phyloP scores from a whole-genome alignment of 2,329 filamentous ascomycete species.

The Cucurbitaria berberidis region DNA sequence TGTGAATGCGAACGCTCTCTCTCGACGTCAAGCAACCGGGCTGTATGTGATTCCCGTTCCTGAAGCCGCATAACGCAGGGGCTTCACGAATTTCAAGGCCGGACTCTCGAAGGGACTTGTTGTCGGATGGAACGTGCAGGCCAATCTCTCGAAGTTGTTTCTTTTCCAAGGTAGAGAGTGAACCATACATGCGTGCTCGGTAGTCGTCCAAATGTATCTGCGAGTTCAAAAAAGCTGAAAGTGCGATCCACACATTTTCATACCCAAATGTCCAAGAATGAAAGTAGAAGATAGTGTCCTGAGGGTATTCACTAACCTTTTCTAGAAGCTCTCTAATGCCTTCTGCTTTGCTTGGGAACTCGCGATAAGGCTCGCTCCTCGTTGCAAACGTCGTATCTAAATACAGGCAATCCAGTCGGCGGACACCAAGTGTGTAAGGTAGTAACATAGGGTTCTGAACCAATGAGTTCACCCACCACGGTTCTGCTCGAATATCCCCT shows the following conservation, averaged over 20 bases:
- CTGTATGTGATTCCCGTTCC: slow-evolving; percentile 73
- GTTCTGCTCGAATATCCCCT: slow-evolving; percentile 84
- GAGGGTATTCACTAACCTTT: slow-evolving; percentile 71
- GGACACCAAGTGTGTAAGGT: slow-evolving; percentile 65
- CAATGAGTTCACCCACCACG: slow-evolving; percentile 82
- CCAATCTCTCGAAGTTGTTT: slow-evolving; percentile 40
- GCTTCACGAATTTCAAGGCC: slow-evolving; percentile 61
- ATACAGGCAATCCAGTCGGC: slow-evolving; percentile 77
- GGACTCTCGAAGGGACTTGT: slow-evolving; percentile 32
- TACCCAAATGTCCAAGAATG: slow-evolving; percentile 93
- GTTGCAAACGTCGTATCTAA: slow-evolving; percentile 83
- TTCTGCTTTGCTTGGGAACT: slow-evolving; percentile 71
- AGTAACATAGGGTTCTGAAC: slow-evolving; percentile 73
- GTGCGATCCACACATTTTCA: slow-evolving; percentile 86
- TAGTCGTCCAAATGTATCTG: slow-evolving; percentile 85
- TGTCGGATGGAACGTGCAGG: slow-evolving; percentile 42
- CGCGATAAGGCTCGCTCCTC: slow-evolving; percentile 55
- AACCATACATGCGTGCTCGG: slow-evolving; percentile 73
- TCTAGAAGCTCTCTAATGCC: slow-evolving; percentile 75
- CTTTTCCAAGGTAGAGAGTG: slow-evolving; percentile 53
- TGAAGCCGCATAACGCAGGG: slow-evolving; percentile 73
- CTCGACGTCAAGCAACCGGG: slow-evolving; percentile 74
- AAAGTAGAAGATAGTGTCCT: slow-evolving; percentile 80
- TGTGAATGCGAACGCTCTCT: slow-evolving; percentile 73
- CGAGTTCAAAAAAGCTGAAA: slow-evolving; percentile 72